Percentiles rank a stretch among this genome's conserved stretches.
Evolutionary conservation across 768 basidiomycete genomes (phyloP).

Genomic region (Lactarius tabidus): DNA sequence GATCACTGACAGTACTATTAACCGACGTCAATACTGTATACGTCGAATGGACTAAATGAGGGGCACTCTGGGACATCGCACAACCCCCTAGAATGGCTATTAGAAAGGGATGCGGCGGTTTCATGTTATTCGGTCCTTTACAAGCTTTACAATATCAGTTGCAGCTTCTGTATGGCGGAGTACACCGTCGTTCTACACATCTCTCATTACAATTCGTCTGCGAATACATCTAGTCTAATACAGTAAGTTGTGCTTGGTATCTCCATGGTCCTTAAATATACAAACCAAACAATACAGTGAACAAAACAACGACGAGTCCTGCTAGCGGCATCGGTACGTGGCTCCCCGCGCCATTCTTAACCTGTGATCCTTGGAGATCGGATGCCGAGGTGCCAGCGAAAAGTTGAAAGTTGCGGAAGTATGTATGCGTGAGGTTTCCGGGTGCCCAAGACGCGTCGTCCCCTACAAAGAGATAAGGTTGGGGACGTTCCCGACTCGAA

Average conservation of each 20-base stretch:
- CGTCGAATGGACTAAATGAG: too few relatives aligned
- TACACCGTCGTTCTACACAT: too few relatives aligned
- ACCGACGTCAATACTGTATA: too few relatives aligned
- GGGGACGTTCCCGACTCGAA: slow-evolving; percentile 14
- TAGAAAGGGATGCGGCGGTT: too few relatives aligned
- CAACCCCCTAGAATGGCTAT: too few relatives aligned
- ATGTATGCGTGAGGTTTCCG: slow-evolving; percentile 60
- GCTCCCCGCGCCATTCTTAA: slow-evolving; percentile 4
- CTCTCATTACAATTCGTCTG: not conserved
- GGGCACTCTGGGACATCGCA: too few relatives aligned
- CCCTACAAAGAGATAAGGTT: slow-evolving; percentile 36
- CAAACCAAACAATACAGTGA: slow-evolving; percentile 5
- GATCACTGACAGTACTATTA: too few relatives aligned
- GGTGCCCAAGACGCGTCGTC: slow-evolving; percentile 71
- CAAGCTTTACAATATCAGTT: too few relatives aligned
- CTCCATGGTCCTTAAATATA: not conserved
- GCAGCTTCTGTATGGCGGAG: too few relatives aligned
- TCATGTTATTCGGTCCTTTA: too few relatives aligned
- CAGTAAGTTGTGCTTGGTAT: not conserved
- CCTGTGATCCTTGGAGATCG: slow-evolving; percentile 14
- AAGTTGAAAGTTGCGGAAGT: slow-evolving; percentile 69
- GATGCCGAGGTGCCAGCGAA: slow-evolving; percentile 32
- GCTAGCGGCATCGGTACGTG: not conserved
- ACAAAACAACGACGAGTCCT: slow-evolving; percentile 5
- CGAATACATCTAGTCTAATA: not conserved